Evolutionary conservation across 2,329 filamentous ascomycete genomes (phyloP), one percentile per base, ranked within the genome.

Genomic region (Epicoccum sorghinum): DNA sequence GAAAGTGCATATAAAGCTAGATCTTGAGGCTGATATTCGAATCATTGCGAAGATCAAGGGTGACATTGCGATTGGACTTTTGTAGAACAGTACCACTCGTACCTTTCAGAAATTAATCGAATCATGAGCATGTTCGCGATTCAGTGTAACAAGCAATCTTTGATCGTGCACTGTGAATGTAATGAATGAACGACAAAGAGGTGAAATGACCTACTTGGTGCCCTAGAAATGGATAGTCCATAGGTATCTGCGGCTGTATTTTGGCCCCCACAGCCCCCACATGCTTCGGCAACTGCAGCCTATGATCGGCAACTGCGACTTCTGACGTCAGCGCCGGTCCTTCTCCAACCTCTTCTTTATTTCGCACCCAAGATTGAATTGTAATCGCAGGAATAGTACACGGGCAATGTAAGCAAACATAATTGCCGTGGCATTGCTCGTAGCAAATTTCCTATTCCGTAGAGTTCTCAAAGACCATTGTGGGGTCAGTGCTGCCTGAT

Each of bases 1-100:
- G 51, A 66, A 65, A 44, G 52, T 65, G 8, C 61, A 65, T 24
- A 64, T 64, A 47, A 66, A 63, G 50, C 32, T 65, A n/a, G 61
- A 65, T 45, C 38, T 65, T 4, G 62, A 65, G 35, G 62, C 59
- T 12, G 61, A 65, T 30, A 66, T 66, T 24, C 52, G 56, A n/a
- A 55, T 65, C 12, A 60, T 60, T 14, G 63, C 61, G 7, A 52
- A 59, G 27, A 58, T 66, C 9, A 64, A 61, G 43, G 63, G 63
- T 13, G 63, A 66, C 7, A 65, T 66, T 25, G 63, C 63, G 0
- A 66, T 66, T 37, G 61, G 63, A 5, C 49, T 66, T 4, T 48
- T 66, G 57, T 61, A 62, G 18, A 18, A 18, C 18, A 18, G 18
- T 18, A 18, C 18, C 18, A 18, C 18, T 3, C 18, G 18, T 18